phyloP scores from a whole-genome alignment of 1,284 basidiomycete genomes.

The Fomitopsis betulina region DNA sequence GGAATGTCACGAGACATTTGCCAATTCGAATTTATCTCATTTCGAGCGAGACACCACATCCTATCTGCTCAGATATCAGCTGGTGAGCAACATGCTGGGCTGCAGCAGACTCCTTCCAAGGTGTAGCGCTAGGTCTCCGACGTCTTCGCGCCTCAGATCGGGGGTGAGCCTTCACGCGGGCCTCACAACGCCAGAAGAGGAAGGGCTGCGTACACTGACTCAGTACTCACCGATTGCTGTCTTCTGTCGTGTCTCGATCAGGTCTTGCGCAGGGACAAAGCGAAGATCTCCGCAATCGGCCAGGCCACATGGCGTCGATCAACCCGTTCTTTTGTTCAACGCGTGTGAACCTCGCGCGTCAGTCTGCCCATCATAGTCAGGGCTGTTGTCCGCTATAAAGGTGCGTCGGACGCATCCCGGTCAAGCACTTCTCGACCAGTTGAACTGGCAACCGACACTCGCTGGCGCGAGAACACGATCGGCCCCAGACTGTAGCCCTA shows the following conservation, averaged over 20 bases:
- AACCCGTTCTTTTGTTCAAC: neutral
- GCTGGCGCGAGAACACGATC: neutral
- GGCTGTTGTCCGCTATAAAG: neutral
- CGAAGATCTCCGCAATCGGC: neutral
- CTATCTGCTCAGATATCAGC: neutral
- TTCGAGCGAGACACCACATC: too few species aligned
- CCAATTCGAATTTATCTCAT: too few species aligned
- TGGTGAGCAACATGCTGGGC: too few species aligned
- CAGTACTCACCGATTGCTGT: too few species aligned
- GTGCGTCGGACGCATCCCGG: neutral
- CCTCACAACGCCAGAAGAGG: too few species aligned
- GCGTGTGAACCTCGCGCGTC: neutral
- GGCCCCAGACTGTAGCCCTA: neutral
- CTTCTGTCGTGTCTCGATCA: neutral
- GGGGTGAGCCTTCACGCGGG: too few species aligned
- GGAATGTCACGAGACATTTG: neutral
- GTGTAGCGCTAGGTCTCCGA: too few species aligned
- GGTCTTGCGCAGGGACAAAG: neutral
- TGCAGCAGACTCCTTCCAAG: too few species aligned
- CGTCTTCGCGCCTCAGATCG: too few species aligned
- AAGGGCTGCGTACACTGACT: too few species aligned
- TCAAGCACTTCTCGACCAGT: neutral
- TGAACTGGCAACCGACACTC: neutral
- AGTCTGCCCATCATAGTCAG: neutral
- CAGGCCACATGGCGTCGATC: neutral